Evolutionary conservation across 2,329 filamentous ascomycete genomes (phyloP).

Genomic region (Piedraia hortae): DNA sequence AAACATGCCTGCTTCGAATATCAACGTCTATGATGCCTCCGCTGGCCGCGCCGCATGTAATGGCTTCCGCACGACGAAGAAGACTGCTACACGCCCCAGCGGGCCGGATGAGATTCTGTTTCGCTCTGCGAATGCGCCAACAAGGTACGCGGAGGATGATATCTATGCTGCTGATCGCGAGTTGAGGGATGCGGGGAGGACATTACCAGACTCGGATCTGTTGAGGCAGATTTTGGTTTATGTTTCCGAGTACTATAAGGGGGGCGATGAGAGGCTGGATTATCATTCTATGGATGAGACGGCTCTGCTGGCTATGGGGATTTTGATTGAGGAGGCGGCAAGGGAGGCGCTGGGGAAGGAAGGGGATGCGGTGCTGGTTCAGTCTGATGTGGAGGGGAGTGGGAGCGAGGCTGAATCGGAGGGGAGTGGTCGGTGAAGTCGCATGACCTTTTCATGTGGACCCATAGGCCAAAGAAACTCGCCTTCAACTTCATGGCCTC

Average conservation of each 20-base stretch:
- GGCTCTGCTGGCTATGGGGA: constrained; percentile 45
- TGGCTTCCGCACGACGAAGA: constrained; percentile 14
- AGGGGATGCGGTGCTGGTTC: constrained; percentile 46
- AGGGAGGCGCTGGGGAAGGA: constrained; percentile 31
- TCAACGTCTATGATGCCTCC: constrained; percentile 43
- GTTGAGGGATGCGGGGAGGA: constrained; percentile 17
- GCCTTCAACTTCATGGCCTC: no score
- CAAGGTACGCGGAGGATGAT: constrained; percentile 41
- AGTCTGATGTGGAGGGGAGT: constrained; percentile 18
- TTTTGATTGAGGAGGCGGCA: constrained; percentile 44
- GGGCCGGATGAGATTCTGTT: constrained; percentile 48
- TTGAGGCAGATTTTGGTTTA: constrained; percentile 43
- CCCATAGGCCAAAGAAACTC: no score
- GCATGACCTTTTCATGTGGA: no score
- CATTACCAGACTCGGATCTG: constrained; percentile 40
- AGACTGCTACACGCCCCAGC: constrained; percentile 15
- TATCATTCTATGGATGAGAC: constrained; percentile 49
- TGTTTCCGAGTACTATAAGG: constrained; percentile 33
- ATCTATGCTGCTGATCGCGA: constrained; percentile 38
- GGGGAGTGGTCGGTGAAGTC: no score
- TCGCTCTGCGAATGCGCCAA: constrained; percentile 32
- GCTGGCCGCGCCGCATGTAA: constrained; percentile 25
- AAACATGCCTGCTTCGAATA: constrained; percentile 2
- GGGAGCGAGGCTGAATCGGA: no score
- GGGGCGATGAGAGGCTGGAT: constrained; percentile 9